A percentile compares a stretch with the other conserved stretches of the same genome.
Evolutionary conservation across 306 rosid genomes (phyloP).

Genomic region (Sphenostylis stenocarpa): DNA sequence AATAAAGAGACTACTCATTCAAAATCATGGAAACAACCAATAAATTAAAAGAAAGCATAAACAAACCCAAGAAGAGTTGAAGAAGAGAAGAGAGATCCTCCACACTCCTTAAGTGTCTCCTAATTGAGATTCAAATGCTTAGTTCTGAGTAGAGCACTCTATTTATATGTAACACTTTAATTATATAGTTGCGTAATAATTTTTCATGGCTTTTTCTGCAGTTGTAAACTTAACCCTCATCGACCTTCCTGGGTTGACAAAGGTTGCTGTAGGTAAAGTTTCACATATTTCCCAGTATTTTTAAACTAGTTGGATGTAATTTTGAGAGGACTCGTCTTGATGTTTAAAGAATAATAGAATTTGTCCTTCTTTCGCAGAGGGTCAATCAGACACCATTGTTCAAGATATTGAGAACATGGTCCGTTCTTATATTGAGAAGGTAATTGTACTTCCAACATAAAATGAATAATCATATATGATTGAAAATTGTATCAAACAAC

Average conservation of each 20-base stretch:
- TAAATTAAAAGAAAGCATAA: no score
- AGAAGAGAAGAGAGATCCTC: no score
- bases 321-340: neutral
- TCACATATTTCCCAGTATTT: neutral
- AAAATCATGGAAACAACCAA: no score
- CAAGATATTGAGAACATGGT: conserved; percentile 92
- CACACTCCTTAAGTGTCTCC: no score
- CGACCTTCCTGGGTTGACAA: conserved; percentile 91
- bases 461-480: neutral
- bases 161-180: neutral
- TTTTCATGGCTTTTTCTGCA: conserved; percentile 43
- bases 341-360: conserved; percentile 11
- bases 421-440: conserved; percentile 83
- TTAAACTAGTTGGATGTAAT: neutral
- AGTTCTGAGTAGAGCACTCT: no score
- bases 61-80: no score
- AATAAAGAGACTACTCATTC: no score
- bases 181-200: conserved; percentile 11
- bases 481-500: neutral
- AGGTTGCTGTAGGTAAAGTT: conserved; percentile 83
- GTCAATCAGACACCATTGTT: conserved; percentile 72
- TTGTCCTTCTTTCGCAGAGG: conserved; percentile 60
- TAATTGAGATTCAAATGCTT: no score
- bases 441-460: conserved; percentile 28
- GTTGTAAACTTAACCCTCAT: conserved; percentile 83